Evolutionary conservation across 192 early-diverging fungal species (phyloP), one percentile per base, ranked within the genome.

Genomic region (Linnemannia zychae): DNA sequence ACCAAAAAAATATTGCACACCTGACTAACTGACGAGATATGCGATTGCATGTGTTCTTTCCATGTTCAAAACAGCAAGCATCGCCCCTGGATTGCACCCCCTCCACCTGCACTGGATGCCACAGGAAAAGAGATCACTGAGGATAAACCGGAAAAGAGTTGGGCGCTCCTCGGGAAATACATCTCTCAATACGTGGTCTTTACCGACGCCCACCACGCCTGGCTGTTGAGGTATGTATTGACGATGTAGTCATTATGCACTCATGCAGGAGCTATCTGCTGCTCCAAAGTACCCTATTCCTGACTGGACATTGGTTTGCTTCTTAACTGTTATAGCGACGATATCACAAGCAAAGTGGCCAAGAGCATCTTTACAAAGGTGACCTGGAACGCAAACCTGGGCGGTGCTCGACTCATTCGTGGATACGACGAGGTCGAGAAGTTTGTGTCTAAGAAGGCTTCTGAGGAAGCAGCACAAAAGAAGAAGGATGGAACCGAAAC

Each of bases 111-210:
- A 44, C 16, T 82, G 24, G 83, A 80, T 66, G 76, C 77, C 49
- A 22, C 79, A 57, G 75, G 77, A 16, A 75, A 86, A 38, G 79
- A 76, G 47, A 65, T 76, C 6, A n/a, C 63, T 34, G 87, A 85
- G 77, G 76, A 77, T 2, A 77, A 40, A 33, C 70, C 72, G 12
- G 92, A 91, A 81, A 91, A 93, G 83, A 91, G 92, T 79, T 96
- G 94, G 94, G 89, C 92, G n/a, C 87, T 96, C 46, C 88, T 95
- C 67, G 96, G 96, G 16, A 92, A 91, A 49, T 96, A 94, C 84
- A 91, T 96, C 52, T 93, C 92, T 34, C 94, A 95, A 79, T 95
- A 92, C 76, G 93, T 95, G 16, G 79, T 93, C 5, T 97, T 94
- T 83, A 89, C 94, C 22, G 93, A 92, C 40, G 82, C 90, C 3